phyloP scores from a whole-genome alignment of 305 asterid genomes.

The Solanum hybrid region DNA sequence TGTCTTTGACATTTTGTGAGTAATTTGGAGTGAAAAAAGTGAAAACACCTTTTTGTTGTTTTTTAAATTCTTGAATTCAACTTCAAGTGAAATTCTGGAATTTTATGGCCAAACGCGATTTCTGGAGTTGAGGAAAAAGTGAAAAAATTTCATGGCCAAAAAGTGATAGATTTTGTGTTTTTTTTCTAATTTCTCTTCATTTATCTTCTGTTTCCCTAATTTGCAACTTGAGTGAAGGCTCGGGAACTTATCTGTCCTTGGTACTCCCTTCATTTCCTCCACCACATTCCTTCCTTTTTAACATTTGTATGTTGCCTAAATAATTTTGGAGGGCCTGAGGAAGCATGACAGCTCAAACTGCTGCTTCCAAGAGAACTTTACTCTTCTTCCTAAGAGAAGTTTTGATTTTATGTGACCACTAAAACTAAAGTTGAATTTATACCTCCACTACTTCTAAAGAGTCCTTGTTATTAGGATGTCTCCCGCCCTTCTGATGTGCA shows the following conservation, averaged over 20 bases:
- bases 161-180: background rate
- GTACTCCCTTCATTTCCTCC: background rate
- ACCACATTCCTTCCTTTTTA: background rate
- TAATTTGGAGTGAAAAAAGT: background rate
- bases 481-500: background rate
- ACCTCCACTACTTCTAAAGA: background rate
- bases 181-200: background rate
- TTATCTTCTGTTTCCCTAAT: background rate
- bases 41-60: background rate
- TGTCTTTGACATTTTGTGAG: background rate
- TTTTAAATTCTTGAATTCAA: background rate
- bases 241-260: background rate
- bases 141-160: background rate
- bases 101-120: background rate
- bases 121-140: background rate
- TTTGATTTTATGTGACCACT: background rate
- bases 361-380: background rate
- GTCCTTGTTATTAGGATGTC: background rate
- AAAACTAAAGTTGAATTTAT: background rate
- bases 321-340: background rate
- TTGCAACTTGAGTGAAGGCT: background rate
- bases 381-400: background rate
- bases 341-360: background rate
- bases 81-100: background rate
- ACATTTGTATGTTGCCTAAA: background rate